A percentile compares a stretch with the other conserved stretches of the same genome.
Conservation (phyloP, 2,329 filamentous ascomycete genomes). For the Alternaria sp. region DNA sequence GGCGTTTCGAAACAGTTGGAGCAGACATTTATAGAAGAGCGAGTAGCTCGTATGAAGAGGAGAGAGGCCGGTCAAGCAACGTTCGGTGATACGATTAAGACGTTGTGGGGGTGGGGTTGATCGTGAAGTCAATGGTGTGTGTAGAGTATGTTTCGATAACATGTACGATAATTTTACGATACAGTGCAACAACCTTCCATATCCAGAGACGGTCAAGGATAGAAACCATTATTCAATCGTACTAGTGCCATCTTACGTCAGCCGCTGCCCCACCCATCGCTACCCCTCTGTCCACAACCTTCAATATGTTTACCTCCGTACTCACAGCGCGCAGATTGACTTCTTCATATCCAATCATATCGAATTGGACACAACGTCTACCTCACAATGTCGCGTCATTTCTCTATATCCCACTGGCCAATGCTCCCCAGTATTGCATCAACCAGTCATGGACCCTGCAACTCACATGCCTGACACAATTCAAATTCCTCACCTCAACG, state of each 20-base stretch:
- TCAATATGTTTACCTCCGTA: background rate
- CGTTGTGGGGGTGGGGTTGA: conserved; percentile 49
- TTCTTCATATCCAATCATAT: background rate
- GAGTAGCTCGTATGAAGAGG: conserved; percentile 48
- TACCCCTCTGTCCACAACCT: background rate
- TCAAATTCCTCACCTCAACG: background rate
- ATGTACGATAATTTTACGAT: conserved; percentile 17
- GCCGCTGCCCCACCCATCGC: background rate
- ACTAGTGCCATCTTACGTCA: too few relatives aligned
- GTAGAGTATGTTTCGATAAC: conserved; percentile 10
- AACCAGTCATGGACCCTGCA: background rate
- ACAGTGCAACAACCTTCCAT: background rate
- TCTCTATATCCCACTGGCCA: background rate
- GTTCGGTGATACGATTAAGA: conserved; percentile 51
- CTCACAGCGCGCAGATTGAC: background rate
- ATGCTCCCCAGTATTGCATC: background rate
- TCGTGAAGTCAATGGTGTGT: conserved; percentile 12
- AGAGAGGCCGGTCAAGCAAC: conserved; percentile 49
- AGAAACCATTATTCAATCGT: too few relatives aligned
- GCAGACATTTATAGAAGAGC: conserved; percentile 46
- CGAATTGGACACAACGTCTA: background rate
- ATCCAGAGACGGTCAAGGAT: background rate
- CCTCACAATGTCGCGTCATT: conserved; percentile 1
- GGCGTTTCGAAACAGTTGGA: conserved; percentile 47
- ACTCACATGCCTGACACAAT: background rate